phyloP scores from a whole-genome alignment of 2,329 filamentous ascomycete genomes.

The Verticillium nonalfalfae region DNA sequence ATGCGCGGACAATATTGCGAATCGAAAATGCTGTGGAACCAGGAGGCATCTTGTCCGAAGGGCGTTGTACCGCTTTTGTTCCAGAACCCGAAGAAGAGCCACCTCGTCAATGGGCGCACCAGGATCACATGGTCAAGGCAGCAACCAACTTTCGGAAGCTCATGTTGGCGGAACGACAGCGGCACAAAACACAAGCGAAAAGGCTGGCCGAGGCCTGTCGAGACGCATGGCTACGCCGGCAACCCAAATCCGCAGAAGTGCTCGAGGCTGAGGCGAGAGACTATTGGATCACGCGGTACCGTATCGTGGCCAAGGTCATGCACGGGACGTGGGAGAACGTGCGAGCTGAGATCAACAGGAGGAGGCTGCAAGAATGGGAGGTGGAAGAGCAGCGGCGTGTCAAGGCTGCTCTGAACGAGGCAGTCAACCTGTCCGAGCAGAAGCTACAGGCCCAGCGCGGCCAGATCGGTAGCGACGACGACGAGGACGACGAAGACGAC shows the following conservation, averaged over 20 bases:
- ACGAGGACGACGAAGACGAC: slow-evolving; percentile 36
- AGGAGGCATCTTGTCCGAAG: slow-evolving; percentile 67
- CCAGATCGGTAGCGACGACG: slow-evolving; percentile 45
- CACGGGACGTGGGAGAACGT: slow-evolving; percentile 60
- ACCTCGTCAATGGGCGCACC: slow-evolving; percentile 74
- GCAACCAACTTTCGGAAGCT: slow-evolving; percentile 75
- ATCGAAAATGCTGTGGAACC: slow-evolving; percentile 68
- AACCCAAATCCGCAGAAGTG: slow-evolving; percentile 73
- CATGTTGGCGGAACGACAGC: slow-evolving; percentile 70
- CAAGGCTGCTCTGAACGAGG: slow-evolving; percentile 66
- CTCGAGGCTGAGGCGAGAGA: slow-evolving; percentile 71
- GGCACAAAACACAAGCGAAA: slow-evolving; percentile 73
- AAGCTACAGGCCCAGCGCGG: slow-evolving; percentile 57
- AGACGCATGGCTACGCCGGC: slow-evolving; percentile 66
- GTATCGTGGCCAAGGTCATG: slow-evolving; percentile 56
- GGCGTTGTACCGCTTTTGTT: slow-evolving; percentile 64
- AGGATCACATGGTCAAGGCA: slow-evolving; percentile 78
- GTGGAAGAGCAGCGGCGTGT: slow-evolving; percentile 57
- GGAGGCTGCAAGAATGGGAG: slow-evolving; percentile 56
- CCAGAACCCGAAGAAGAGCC: slow-evolving; percentile 70
- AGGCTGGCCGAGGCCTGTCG: slow-evolving; percentile 71
- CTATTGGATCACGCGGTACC: slow-evolving; percentile 62
- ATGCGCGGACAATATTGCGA: slow-evolving; percentile 62
- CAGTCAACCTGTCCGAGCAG: slow-evolving; percentile 64
- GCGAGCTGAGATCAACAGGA: slow-evolving; percentile 52